Base-by-base conservation (phyloP, 768 basidiomycete genomes). In the Cyclocybe cylindracea region DNA sequence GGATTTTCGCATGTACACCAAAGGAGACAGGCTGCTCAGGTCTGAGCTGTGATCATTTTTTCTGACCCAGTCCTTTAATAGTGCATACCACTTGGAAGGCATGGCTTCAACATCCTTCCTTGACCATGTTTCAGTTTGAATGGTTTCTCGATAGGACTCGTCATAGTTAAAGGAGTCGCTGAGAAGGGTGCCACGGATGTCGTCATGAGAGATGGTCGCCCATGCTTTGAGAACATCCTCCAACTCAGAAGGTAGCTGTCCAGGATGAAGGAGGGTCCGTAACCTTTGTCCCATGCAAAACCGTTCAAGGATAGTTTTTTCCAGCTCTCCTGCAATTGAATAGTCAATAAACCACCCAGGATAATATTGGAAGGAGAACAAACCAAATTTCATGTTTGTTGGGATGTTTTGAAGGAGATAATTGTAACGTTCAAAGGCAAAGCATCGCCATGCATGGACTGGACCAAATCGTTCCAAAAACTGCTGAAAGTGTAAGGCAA, bases 401-500 rank as follows among this genome's bases (percentile, higher is more conserved):
- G 59, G 55, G 2, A 66, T 55, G 4, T 55, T 48, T 36, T 61
- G 59, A 3, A 61, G 33, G n/a, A 58, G 5, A 1, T 50, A 44
- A 38, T 75, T 74, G 35, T 62, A 68, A 1, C 66, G 39, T 46
- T 74, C 70, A 35, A 73, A 73, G 1, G 68, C 54, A 39, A 66
- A 75, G 32, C 66, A 66, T n/a, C 68, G 50, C 71, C 73, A 77
- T 4, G 62, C 58, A 46, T 70, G 73, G 6, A 60, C 61, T 0
- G 75, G 73, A 1, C 75, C 73, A 54, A 71, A 72, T 1, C 57
- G 48, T 1, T 48, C 46, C 2, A 79, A 52, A 18, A 63, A 59
- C 3, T 64, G 50, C 0, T 55, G 54, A 18, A 76, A 56, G 56
- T 79, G 77, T 13, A 80, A 55, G 1, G 71, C 51, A 3, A 74